phyloP scores from a whole-genome alignment of 768 basidiomycete species.

The Tricholoma sp. region DNA sequence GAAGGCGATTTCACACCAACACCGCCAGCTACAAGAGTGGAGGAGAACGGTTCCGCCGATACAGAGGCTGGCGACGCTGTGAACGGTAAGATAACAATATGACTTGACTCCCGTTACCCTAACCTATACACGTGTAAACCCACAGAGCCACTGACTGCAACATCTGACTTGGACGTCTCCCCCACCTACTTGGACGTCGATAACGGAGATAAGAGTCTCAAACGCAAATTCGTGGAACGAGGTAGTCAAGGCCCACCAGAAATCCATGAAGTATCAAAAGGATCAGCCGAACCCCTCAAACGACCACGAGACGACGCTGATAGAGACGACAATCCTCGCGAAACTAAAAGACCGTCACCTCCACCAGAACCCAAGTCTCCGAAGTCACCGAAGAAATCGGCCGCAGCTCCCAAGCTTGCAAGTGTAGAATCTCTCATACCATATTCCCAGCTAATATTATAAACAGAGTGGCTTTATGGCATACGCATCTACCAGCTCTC shows the following conservation, averaged over 20 bases:
- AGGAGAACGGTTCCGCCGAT: slow-evolving; percentile 4
- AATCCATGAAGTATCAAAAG: slow-evolving; percentile 22
- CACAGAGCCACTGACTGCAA: not conserved
- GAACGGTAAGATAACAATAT: not conserved
- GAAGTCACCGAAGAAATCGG: slow-evolving; percentile 18
- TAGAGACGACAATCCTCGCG: slow-evolving; percentile 58
- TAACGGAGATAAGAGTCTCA: slow-evolving; percentile 54
- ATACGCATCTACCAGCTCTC: slow-evolving; percentile 69
- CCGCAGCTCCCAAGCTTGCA: slow-evolving; percentile 39
- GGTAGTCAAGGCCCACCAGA: slow-evolving; percentile 56
- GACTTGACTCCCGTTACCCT: not conserved
- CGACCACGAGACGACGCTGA: slow-evolving; percentile 60
- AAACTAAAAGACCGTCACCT: slow-evolving; percentile 58
- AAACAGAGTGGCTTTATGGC: slow-evolving; percentile 71
- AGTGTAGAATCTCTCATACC: slow-evolving; percentile 15
- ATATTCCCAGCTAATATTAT: slow-evolving; percentile 9
- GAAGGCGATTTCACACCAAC: slow-evolving; percentile 14
- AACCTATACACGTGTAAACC: not conserved
- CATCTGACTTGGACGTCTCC: slow-evolving; percentile 9
- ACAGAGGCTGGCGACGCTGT: not conserved
- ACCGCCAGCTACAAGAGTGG: slow-evolving; percentile 3
- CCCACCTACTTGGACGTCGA: slow-evolving; percentile 41
- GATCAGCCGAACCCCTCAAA: slow-evolving; percentile 41
- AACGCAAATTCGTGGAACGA: slow-evolving; percentile 66
- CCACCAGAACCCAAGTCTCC: slow-evolving; percentile 50